Evolutionary conservation across 371 early-diverging fungal species (phyloP), one percentile per base, ranked within the genome.

Genomic region (Apophysomyces variabilis): DNA sequence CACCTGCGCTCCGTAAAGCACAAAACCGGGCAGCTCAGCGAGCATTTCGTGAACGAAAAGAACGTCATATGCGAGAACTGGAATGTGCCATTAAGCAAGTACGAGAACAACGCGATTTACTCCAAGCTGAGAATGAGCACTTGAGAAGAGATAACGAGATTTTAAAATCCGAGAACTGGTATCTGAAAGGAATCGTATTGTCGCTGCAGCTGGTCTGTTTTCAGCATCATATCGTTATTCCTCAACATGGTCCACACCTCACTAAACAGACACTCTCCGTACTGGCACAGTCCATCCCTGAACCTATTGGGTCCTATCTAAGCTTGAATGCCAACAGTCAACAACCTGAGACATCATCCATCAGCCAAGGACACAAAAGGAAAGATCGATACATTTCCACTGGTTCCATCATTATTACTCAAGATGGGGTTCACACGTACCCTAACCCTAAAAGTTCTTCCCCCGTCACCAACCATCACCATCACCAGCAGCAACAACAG

Each of bases 1-100:
- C 87, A 2, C 89, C 87, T 16, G 87, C 87, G 9, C 83, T 91
- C 43, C 86, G 93, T 35, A 92, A 91, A 54, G 92, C 90, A 26
- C 93, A 93, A 70, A 93, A 93, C 74, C 74, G 93, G 46, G 92
- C 91, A 5, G 93, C 93, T 0, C 93, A 93, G 73, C 80, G 92
- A 26, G 93, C 92, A 2, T 93, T 92, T 69, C 77, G 93, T 57
- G 91, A 93, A 69, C 87, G 93, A 60, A 92, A 91, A 74, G 91
- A 92, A 69, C 74, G 85, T 50, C 90, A 92, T 64, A 76, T 92
- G 41, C 72, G 83, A 58, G 84, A 88, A 37, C 77, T 93, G 5
- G 93, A 93, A 71, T 71, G 77, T 37, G 76, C 83, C 7, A 86
- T 90, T 64, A 87, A 86, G 69, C 85, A 86, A 38, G 76, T 92